Evolutionary conservation across 106 monocot genomes (phyloP), one percentile per base, ranked within the genome.

Genomic region (Platanthera guangdongensis): DNA sequence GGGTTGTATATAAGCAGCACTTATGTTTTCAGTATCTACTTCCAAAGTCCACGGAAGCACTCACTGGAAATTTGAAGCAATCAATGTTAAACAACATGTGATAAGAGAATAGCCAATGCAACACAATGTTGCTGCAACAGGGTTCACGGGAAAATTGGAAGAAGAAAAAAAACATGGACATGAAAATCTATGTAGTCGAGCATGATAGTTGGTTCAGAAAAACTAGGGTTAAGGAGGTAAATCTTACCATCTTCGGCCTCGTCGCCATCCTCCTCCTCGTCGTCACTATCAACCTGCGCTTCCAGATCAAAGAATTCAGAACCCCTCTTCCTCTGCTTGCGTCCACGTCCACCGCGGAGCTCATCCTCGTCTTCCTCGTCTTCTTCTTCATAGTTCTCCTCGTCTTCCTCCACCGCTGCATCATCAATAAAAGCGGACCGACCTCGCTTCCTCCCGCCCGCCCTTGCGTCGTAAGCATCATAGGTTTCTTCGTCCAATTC

Each of bases 191-290:
- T 8, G 18, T 18, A 57, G 16, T 57, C 57, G 19, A 57, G 57
- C 57, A 57, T 57, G 19, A 57, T 57, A 53, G 13, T 53, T 10
- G 13, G 52, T 53, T 53, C 52, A 53, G 52, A 53, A 53, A 8
- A 53, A 53, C 8, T 10, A 53, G 13, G 52, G 8, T 8, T 8
- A 25, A 10, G 22, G 32, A 22, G 32, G 32, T 8, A 32, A 65
- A 63, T 10, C 48, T 65, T 87, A 88, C 92, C 92, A 52, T 94
- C 94, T 39, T 94, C 99, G 4, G 73, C 99, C 21, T 94, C 99
- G 46, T 92, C 97, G 9, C 93, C 94, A 12, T 99, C 99, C 74
- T 94, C 94, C 52, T 94, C 90, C 6, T 87, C 94, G 2, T 90
- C 94, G 50, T 87, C 90, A 49, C 71, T 80, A 48, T 92, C 94